Conservation (phyloP, 2,329 filamentous ascomycete species). For the Albifimbria verrucaria region DNA sequence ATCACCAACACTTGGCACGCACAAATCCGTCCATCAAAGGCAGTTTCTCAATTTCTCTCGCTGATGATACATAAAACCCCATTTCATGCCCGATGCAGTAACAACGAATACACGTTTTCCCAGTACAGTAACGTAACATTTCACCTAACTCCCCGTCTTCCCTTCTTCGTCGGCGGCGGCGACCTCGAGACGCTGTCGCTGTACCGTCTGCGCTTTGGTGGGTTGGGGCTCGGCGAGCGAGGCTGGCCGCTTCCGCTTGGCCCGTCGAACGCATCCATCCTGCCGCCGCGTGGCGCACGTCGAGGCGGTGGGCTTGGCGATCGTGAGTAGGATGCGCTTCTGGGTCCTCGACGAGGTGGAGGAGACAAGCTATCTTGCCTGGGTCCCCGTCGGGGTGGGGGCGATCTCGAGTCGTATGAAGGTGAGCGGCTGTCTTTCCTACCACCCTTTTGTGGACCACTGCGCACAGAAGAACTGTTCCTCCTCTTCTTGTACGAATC, state of each 20-base stretch:
- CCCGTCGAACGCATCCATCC: constrained; percentile 1
- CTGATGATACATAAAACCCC: constrained; percentile 5
- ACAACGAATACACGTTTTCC: too few relatives aligned
- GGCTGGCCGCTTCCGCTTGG: constrained; percentile 6
- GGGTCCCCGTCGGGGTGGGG: constrained; percentile 16
- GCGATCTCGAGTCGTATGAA: constrained; percentile 27
- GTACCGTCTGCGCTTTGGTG: constrained; percentile 26
- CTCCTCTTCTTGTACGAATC: constrained; percentile 22
- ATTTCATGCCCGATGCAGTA: not conserved
- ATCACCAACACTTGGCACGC: too few relatives aligned
- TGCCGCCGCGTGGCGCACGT: constrained; percentile 5
- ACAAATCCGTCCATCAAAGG: too few relatives aligned
- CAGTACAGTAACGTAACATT: too few relatives aligned
- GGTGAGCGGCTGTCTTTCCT: constrained; percentile 24
- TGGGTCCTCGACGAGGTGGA: constrained; percentile 13
- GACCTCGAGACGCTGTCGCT: constrained; percentile 28
- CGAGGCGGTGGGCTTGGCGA: constrained; percentile 17
- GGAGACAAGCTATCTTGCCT: constrained; percentile 16
- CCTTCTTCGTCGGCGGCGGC: constrained; percentile 28
- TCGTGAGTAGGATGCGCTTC: constrained; percentile 19
- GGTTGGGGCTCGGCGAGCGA: constrained; percentile 20
- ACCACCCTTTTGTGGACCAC: constrained; percentile 19
- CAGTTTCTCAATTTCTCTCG: constrained; percentile 3
- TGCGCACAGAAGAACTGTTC: constrained; percentile 32
- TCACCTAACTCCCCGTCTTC: constrained; percentile 21